phyloP scores from a whole-genome alignment of 2,329 filamentous ascomycete genomes.

The Elsinoe australis region DNA sequence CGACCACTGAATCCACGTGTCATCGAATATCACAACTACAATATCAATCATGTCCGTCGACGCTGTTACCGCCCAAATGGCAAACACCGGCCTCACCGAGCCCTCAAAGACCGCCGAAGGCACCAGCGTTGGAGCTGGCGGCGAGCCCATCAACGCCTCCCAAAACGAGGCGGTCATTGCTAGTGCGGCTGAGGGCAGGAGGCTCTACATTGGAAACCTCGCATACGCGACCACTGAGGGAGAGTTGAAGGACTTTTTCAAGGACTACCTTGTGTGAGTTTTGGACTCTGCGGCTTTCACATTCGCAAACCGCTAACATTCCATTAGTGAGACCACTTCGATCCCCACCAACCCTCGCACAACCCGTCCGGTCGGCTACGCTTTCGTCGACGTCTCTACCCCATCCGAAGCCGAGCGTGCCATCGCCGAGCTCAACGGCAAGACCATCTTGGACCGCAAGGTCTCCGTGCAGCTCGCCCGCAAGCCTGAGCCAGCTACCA shows the following conservation, averaged over 20 bases:
- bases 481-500: slow-evolving; percentile 81
- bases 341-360: slow-evolving; percentile 99
- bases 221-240: slow-evolving; percentile 99
- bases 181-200: slow-evolving; percentile 96
- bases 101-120: slow-evolving; percentile 48
- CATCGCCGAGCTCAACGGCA: slow-evolving; percentile 89
- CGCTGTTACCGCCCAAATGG: slow-evolving; percentile 66
- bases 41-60: slow-evolving; percentile 79
- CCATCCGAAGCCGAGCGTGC: slow-evolving; percentile 91
- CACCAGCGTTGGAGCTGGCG: slow-evolving; percentile 41
- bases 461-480: slow-evolving; percentile 97
- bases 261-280: slow-evolving; percentile 97
- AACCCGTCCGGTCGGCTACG: slow-evolving; percentile 95
- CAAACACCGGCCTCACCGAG: slow-evolving; percentile 57
- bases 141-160: slow-evolving; percentile 58
- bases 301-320: slow-evolving; percentile 23
- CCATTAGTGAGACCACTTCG: slow-evolving; percentile 85
- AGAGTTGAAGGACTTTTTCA: slow-evolving; percentile 99
- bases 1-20: slow-evolving; percentile 45
- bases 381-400: slow-evolving; percentile 95
- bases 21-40: slow-evolving; percentile 46
- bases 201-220: slow-evolving; percentile 99
- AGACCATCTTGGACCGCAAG: slow-evolving; percentile 97
- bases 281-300: slow-evolving; percentile 18
- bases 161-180: slow-evolving; percentile 87